Evolutionary conservation across 495 filamentous ascomycete species (phyloP).

Genomic region (Usnea hakonensis): DNA sequence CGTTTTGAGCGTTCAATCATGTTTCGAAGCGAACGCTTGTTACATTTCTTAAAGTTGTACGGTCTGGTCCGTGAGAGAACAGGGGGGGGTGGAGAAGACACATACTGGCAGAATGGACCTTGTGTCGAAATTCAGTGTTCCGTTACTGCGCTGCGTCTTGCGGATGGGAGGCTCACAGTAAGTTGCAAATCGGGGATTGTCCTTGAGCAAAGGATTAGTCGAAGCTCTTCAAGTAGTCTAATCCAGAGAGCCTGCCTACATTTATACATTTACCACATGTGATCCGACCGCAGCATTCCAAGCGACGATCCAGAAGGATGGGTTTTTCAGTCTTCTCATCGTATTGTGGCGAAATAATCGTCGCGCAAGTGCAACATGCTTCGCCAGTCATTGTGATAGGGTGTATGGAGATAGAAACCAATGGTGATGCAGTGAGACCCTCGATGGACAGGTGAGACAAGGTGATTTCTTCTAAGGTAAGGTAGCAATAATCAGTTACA

Average conservation of each 20-base stretch:
- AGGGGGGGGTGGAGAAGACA: background rate
- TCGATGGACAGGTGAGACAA: background rate
- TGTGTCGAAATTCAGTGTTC: conserved; percentile 1
- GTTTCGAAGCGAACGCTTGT: no score
- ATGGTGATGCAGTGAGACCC: background rate
- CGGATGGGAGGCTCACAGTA: conserved; percentile 46
- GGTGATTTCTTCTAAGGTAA: no score
- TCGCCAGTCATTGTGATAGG: conserved; percentile 23
- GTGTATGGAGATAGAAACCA: background rate
- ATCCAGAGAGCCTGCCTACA: conserved; percentile 31
- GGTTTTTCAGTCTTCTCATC: conserved; percentile 49
- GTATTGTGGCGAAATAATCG: conserved; percentile 35
- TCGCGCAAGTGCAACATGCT: conserved; percentile 61
- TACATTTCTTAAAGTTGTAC: background rate
- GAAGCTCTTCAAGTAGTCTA: background rate
- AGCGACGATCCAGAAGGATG: conserved; percentile 39
- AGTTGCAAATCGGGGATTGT: conserved; percentile 57
- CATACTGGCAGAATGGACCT: conserved; percentile 47
- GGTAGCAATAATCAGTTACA: no score
- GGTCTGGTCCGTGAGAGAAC: background rate
- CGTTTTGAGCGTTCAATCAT: background rate
- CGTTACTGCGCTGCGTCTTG: background rate
- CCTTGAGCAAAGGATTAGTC: conserved; percentile 30
- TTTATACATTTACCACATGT: conserved; percentile 63
- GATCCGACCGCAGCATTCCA: conserved; percentile 57